These are phyloP conservation scores for Neurospora africana DNA, from an alignment of 495 filamentous ascomycete species.

Conservation along the genomic window DNA sequence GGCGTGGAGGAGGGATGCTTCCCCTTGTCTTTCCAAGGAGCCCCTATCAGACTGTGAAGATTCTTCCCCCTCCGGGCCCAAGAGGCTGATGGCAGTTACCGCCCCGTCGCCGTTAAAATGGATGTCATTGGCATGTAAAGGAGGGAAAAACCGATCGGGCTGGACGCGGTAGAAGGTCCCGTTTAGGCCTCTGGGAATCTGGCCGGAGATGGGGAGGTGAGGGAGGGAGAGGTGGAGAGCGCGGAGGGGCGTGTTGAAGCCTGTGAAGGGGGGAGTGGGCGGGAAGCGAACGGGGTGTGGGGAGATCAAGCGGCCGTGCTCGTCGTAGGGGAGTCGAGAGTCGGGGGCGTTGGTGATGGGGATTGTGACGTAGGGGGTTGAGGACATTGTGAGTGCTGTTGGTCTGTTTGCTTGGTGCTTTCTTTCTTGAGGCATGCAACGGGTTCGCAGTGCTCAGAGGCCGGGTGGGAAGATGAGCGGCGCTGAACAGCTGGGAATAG, in stretches of 20 bases:
- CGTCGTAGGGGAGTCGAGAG: slow-evolving; percentile 24
- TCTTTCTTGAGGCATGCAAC: background rate
- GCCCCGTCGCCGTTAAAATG: slow-evolving; percentile 37
- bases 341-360: background rate
- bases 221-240: slow-evolving; percentile 39
- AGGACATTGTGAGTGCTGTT: background rate
- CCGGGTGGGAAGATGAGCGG: background rate
- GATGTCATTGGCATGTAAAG: slow-evolving; percentile 43
- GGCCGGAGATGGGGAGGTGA: slow-evolving; percentile 36
- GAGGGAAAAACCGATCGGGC: slow-evolving; percentile 42
- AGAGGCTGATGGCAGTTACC: slow-evolving; percentile 44
- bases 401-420: background rate
- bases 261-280: slow-evolving; percentile 32
- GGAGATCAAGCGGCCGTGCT: slow-evolving; percentile 26
- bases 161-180: slow-evolving; percentile 47
- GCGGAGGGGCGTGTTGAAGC: slow-evolving; percentile 37
- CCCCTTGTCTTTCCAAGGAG: no score
- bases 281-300: slow-evolving; percentile 36
- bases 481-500: background rate
- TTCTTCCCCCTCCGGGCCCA: no score
- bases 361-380: background rate
- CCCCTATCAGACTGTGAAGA: no score
- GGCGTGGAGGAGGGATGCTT: background rate
- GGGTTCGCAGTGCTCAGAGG: no score
- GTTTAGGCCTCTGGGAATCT: slow-evolving; percentile 38